Percentiles rank a stretch among this genome's conserved stretches.
These are phyloP conservation scores for Phytophthora kernoviae DNA, from an alignment of 352 stramenopile genomes.

Conservation along the genomic window DNA sequence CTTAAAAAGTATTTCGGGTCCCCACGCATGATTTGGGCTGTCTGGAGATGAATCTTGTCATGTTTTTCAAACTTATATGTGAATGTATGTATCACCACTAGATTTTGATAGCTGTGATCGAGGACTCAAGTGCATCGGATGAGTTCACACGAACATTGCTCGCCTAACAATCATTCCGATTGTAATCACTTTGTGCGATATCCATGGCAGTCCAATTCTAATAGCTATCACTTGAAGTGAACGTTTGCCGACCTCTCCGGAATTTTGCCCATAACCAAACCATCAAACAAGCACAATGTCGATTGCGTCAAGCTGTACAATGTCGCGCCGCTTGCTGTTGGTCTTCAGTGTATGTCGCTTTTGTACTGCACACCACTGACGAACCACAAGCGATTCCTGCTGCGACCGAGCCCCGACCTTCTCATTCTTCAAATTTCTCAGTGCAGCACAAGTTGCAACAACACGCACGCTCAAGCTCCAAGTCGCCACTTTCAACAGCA, in stretches of 20 bases:
- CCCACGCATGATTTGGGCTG: too few relatives aligned
- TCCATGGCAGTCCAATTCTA: too few relatives aligned
- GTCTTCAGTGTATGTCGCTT: not conserved
- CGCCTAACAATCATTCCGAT: constrained; percentile 36
- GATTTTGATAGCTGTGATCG: too few relatives aligned
- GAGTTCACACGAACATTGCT: constrained; percentile 1
- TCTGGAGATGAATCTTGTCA: too few relatives aligned
- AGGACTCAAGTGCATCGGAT: constrained; percentile 13
- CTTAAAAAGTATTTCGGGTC: too few relatives aligned
- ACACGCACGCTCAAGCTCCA: not conserved
- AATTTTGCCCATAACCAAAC: not conserved
- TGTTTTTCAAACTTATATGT: too few relatives aligned
- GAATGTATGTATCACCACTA: too few relatives aligned
- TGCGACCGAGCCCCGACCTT: too few relatives aligned
- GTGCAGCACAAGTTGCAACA: constrained; percentile 6
- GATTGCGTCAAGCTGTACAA: too few relatives aligned
- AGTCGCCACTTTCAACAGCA: constrained; percentile 5
- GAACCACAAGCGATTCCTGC: constrained; percentile 1
- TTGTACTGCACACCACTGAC: not conserved
- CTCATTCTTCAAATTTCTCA: constrained; percentile 24
- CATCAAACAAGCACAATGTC: not conserved
- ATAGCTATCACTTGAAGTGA: too few relatives aligned
- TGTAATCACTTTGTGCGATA: too few relatives aligned
- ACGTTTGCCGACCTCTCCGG: not conserved
- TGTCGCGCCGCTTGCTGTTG: constrained; percentile 28